A percentile compares a stretch with the other conserved stretches of the same genome.
Evolutionary conservation across 1,284 basidiomycete species (phyloP).

Genomic region (Cryptococcus sp.): DNA sequence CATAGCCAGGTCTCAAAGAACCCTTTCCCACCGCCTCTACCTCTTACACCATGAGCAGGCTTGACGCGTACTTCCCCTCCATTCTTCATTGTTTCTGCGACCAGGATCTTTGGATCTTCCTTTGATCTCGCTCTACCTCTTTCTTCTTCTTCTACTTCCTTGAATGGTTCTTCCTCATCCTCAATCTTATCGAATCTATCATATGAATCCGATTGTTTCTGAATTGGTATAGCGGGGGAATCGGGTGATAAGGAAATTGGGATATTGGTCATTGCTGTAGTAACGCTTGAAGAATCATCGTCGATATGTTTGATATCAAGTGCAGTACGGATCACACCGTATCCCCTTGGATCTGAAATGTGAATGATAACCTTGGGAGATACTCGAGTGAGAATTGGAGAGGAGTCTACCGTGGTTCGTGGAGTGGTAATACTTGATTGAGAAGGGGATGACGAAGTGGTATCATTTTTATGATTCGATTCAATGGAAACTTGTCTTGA

Average conservation of each 20-base stretch:
- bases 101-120: conserved; percentile 10
- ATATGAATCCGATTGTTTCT: background rate
- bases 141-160: conserved; percentile 15
- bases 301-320: conserved; percentile 18
- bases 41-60: background rate
- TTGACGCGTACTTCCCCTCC: background rate
- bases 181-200: background rate
- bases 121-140: conserved; percentile 32
- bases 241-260: background rate
- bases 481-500: conserved; percentile 4
- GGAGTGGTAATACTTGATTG: background rate
- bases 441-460: background rate
- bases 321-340: conserved; percentile 18
- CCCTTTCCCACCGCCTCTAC: too few species aligned
- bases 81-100: background rate
- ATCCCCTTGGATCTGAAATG: conserved; percentile 28
- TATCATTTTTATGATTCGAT: background rate
- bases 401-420: too few species aligned
- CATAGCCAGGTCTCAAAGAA: too few species aligned
- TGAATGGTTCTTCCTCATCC: background rate
- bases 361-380: conserved; percentile 14
- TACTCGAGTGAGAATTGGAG: background rate
- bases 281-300: background rate
- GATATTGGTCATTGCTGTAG: background rate
- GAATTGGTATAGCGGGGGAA: background rate